Base-by-base conservation (phyloP, 192 early-diverging fungal species). In the Backusella mclennaniae region DNA sequence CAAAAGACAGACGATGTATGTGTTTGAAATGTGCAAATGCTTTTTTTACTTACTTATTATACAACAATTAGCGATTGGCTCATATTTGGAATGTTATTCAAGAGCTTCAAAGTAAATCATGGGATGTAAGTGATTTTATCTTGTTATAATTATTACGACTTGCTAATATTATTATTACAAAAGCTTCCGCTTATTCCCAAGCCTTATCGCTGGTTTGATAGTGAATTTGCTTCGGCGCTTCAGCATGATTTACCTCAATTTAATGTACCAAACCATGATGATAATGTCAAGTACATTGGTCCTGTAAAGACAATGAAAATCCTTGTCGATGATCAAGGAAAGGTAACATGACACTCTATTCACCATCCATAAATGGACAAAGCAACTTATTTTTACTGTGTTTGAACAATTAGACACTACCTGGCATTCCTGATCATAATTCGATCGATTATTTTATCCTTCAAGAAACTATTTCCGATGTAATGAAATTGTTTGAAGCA, bases 401-500 rank as follows among this genome's bases (percentile, higher is more conserved):
- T 44, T 41, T 41, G 11, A 41, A 41, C 39, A 41, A 41, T 9
- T 41, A 77, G 71, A 67, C 71, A 4, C 5, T 68, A 29, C 4
- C 41, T 36, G 17, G 21, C 3, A 56, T 84, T 23, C 87, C 87
- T 1, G 82, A 86, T 36, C 82, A 82, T 56, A 73, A 77, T 66
- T 74, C 81, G 3, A 76, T 88, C 19, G 38, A 83, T 6, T 90
- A 94, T 33, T 92, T 92, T 82, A 85, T 99, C 53, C 76, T 98
- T 73, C 87, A 92, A 76, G 97, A 98, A 77, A 81, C 94, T 35
- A 86, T 94, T 46, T 77, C 84, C 3, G 98, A 99, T 80, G 92
- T 92, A 9, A 79, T 98, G 17, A 82, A 90, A 41, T 85, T 96
- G 67, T 95, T 96, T 63, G 93, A 95, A 69, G 89, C 90, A 70